phyloP scores from a whole-genome alignment of 1,284 basidiomycete species.

The Fomitiporia mediterranea region DNA sequence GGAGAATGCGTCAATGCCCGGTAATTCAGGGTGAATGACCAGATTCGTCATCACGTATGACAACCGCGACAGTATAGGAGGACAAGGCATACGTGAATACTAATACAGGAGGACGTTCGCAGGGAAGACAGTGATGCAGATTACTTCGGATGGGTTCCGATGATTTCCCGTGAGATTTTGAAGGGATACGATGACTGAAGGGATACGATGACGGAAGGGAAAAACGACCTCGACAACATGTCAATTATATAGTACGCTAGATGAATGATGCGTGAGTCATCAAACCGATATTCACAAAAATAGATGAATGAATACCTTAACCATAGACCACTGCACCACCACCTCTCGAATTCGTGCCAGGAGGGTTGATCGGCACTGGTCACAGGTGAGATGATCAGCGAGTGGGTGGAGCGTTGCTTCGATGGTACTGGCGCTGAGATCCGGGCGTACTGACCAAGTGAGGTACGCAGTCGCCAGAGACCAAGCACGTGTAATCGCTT shows the following conservation, averaged over 20 bases:
- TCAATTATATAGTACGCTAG: background rate
- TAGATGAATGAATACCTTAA: conserved; percentile 49
- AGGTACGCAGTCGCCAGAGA: conserved; percentile 36
- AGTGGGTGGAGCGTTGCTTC: conserved; percentile 57
- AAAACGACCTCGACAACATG: background rate
- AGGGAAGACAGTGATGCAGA: too few species aligned
- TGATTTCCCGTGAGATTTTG: background rate
- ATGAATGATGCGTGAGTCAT: background rate
- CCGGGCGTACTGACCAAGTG: conserved; percentile 37
- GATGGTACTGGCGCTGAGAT: conserved; percentile 46
- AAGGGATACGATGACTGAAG: background rate
- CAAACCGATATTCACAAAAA: background rate
- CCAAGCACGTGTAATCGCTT: conserved; percentile 38
- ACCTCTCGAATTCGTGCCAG: conserved; percentile 63
- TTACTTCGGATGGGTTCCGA: background rate
- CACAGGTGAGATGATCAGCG: conserved; percentile 53
- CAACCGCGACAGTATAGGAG: background rate
- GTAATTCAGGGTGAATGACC: too few species aligned
- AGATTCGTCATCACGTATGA: too few species aligned
- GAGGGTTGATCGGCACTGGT: conserved; percentile 55
- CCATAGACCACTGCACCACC: conserved; percentile 69
- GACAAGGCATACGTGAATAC: background rate
- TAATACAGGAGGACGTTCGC: background rate
- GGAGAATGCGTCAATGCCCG: too few species aligned
- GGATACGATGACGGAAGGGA: background rate